Percentiles rank a stretch among this genome's conserved stretches.
phyloP scores from a whole-genome alignment of 192 early-diverging fungal genomes.

The Coemansia sp. region DNA sequence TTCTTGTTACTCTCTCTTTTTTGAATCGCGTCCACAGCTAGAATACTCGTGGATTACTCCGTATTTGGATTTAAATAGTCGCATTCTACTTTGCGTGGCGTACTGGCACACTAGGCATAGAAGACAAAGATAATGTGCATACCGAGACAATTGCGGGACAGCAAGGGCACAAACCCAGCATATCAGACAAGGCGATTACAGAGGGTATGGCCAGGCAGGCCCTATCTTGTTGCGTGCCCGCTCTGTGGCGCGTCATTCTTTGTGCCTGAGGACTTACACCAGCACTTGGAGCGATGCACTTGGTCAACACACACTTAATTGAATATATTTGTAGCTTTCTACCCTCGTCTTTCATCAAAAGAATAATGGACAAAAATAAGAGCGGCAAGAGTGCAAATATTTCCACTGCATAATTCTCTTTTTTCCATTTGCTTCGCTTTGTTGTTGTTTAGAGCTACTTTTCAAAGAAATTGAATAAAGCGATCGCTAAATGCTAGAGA shows the following conservation, averaged over 20 bases:
- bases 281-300: constrained; percentile 8
- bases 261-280: constrained; percentile 8
- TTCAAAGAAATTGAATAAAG: neutral
- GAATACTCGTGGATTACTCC: neutral
- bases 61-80: neutral
- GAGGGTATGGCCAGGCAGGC: constrained; percentile 9
- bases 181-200: neutral
- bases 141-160: neutral
- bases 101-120: neutral
- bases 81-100: constrained; percentile 4
- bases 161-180: neutral
- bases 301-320: neutral
- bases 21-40: neutral
- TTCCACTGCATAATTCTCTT: neutral
- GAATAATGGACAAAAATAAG: neutral
- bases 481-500: neutral
- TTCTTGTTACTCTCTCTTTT: neutral
- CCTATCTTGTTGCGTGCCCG: constrained; percentile 8
- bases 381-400: neutral
- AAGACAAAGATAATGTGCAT: neutral
- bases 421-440: neutral
- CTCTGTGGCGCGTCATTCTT: constrained; percentile 9
- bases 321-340: neutral
- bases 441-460: neutral
- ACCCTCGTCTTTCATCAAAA: neutral